A percentile compares a stretch with the other conserved stretches of the same genome.
phyloP scores from a whole-genome alignment of 805 yeast species.

The Candida morakotiae region DNA sequence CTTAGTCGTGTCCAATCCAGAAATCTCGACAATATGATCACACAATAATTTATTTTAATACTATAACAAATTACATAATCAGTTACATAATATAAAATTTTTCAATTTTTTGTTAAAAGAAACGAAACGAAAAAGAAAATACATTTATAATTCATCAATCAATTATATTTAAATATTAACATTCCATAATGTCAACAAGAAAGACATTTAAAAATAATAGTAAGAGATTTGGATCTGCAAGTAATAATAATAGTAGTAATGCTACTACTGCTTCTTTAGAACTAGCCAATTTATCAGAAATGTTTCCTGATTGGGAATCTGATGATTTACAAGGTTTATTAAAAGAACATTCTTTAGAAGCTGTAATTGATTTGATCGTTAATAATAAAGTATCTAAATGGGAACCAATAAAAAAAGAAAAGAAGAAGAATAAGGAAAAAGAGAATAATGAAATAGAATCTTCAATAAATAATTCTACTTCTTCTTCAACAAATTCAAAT shows the following conservation, averaged over 20 bases:
- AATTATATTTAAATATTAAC: no score
- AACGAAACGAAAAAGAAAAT: no score
- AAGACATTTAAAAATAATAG: conserved; percentile 44
- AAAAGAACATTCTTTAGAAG: conserved; percentile 68
- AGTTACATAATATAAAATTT: no score
- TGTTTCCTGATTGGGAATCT: conserved; percentile 92
- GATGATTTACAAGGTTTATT: conserved; percentile 79
- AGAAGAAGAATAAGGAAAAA: conserved; percentile 46
- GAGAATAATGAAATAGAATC: conserved; percentile 17
- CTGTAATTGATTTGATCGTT: conserved; percentile 81
- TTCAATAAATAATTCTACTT: conserved; percentile 3
- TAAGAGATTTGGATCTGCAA: conserved; percentile 29
- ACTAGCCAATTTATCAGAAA: conserved; percentile 64
- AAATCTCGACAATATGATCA: no score
- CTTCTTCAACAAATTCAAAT: no score
- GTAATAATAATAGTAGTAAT: conserved; percentile 15
- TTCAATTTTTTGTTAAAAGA: no score
- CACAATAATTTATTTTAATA: no score
- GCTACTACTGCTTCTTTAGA: conserved; percentile 15
- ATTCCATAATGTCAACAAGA: conserved; percentile 18
- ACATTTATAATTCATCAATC: no score
- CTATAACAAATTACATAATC: no score
- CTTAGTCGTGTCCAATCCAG: no score
- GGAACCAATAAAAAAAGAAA: conserved; percentile 86
- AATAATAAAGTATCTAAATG: conserved; percentile 88